phyloP scores from a whole-genome alignment of 2,329 filamentous ascomycete genomes.

The Fusarium euwallaceae region DNA sequence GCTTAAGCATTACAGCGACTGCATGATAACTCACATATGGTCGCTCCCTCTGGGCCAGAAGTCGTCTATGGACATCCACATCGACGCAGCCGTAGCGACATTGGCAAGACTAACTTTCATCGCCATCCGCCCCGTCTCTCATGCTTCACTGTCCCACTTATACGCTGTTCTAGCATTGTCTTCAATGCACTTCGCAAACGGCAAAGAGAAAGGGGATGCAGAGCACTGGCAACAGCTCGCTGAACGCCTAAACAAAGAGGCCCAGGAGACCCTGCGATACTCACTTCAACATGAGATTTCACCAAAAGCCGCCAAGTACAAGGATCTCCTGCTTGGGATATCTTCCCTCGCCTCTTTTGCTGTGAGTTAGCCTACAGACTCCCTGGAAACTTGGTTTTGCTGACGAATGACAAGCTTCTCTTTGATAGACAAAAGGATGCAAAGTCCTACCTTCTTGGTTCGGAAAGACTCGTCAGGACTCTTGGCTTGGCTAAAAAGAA shows the following conservation, averaged over 20 bases:
- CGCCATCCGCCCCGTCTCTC: neutral
- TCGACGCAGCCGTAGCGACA: neutral
- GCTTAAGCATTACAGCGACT: neutral
- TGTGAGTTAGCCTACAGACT: neutral
- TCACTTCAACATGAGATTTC: neutral
- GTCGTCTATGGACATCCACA: neutral
- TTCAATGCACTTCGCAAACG: neutral
- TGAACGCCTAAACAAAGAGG: neutral
- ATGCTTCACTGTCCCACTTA: neutral
- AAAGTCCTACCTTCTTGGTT: neutral
- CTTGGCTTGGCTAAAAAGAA: slow-evolving; percentile 10
- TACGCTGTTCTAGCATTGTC: neutral
- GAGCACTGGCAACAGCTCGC: neutral
- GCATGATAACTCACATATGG: slow-evolving; percentile 2
- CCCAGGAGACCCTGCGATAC: neutral
- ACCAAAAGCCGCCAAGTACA: neutral
- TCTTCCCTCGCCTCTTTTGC: neutral
- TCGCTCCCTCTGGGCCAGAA: neutral
- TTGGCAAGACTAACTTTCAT: neutral
- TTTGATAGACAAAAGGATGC: neutral
- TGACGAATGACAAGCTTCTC: neutral
- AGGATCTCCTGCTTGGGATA: neutral
- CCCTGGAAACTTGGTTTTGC: neutral
- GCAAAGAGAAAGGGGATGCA: neutral
- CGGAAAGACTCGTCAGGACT: neutral